Percentiles rank a stretch among this genome's conserved stretches.
phyloP scores from a whole-genome alignment of 2,329 filamentous ascomycete species.

The Ascochyta koolunga region DNA sequence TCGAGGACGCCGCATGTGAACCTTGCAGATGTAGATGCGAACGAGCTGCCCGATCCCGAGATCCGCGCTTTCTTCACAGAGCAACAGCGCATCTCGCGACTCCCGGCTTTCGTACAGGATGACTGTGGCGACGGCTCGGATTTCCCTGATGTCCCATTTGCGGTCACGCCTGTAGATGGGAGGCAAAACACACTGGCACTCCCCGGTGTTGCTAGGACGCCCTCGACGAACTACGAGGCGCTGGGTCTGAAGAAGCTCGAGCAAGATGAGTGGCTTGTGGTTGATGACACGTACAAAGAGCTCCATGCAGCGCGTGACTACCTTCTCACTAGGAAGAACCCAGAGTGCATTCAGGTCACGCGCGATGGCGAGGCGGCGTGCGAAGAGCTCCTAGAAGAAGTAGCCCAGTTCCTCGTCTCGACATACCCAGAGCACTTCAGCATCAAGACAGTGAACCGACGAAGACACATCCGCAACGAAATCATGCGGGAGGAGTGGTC shows the following conservation, averaged over 20 bases:
- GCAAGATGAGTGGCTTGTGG: slow-evolving; percentile 54
- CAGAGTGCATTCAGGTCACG: slow-evolving; percentile 54
- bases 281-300: slow-evolving; percentile 55
- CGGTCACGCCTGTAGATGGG: slow-evolving; percentile 14
- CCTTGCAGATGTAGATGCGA: slow-evolving; percentile 11
- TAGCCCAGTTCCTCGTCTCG: slow-evolving; percentile 53
- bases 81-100: slow-evolving; percentile 29
- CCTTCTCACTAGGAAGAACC: slow-evolving; percentile 48
- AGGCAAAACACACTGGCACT: not conserved
- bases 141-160: slow-evolving; percentile 32
- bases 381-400: slow-evolving; percentile 55
- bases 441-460: slow-evolving; percentile 14
- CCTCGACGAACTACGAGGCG: slow-evolving; percentile 5
- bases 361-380: slow-evolving; percentile 54
- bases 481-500: slow-evolving; percentile 53
- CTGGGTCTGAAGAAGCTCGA: slow-evolving; percentile 57
- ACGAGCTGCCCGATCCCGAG: slow-evolving; percentile 8
- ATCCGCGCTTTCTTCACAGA: slow-evolving; percentile 26
- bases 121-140: slow-evolving; percentile 39
- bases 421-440: slow-evolving; percentile 54
- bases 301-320: slow-evolving; percentile 52
- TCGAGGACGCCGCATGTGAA: slow-evolving; percentile 10
- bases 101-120: slow-evolving; percentile 37
- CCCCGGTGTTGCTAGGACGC: not conserved
- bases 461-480: slow-evolving; percentile 47